A percentile compares a stretch with the other conserved stretches of the same genome.
Evolutionary conservation across 163 green algal species (phyloP).

Genomic region (Chlamydomonas reinhardtii): DNA sequence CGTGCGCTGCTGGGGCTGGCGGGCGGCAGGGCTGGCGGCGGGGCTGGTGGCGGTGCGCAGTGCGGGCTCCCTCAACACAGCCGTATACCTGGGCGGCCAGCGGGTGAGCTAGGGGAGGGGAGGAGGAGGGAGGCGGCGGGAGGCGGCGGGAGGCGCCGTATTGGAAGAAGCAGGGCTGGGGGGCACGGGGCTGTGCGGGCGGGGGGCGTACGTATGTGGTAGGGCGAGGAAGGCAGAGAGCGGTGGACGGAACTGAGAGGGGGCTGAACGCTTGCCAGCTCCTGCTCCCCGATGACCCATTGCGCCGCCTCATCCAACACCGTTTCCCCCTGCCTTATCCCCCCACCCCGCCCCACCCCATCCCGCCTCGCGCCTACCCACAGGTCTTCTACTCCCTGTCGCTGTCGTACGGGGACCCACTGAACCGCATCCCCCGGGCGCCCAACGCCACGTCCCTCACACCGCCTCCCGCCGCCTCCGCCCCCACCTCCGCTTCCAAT

Average conservation of each 20-base stretch:
- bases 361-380: too few species aligned
- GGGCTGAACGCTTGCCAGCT: too few species aligned
- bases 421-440: neutral
- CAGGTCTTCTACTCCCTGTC: conserved; percentile 31
- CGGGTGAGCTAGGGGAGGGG: neutral
- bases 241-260: too few species aligned
- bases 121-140: too few species aligned
- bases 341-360: too few species aligned
- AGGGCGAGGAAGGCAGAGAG: neutral
- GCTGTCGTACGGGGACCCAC: neutral
- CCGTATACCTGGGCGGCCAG: conserved; percentile 3
- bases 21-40: neutral
- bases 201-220: too few species aligned
- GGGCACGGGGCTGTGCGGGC: too few species aligned
- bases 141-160: neutral
- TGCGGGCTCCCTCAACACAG: neutral
- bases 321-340: too few species aligned
- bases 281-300: too few species aligned
- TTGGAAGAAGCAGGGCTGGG: neutral
- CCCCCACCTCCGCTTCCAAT: neutral
- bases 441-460: conserved; percentile 1
- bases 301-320: too few species aligned
- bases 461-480: neutral
- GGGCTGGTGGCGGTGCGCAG: neutral
- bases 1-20: conserved; percentile 40